Conservation (phyloP, 2,329 filamentous ascomycete genomes). For the Colletotrichum sojae region DNA sequence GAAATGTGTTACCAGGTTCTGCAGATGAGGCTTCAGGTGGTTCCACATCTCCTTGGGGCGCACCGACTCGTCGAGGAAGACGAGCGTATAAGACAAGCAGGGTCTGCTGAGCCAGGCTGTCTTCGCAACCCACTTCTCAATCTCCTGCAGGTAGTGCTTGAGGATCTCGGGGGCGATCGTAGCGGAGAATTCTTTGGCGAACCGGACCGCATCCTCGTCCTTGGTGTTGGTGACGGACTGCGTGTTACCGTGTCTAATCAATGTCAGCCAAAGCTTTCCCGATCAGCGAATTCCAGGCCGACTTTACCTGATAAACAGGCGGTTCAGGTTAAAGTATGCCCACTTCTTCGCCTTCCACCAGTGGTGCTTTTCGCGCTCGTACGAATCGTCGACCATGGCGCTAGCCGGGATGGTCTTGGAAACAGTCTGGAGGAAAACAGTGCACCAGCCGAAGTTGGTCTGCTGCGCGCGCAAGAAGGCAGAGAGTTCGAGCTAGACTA, state of each 20-base stretch:
- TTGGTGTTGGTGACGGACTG: slow-evolving; percentile 78
- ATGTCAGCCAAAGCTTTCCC: slow-evolving; percentile 45
- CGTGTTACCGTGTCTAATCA: slow-evolving; percentile 83
- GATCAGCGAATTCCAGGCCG: too few species aligned
- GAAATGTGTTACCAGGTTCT: slow-evolving; percentile 92
- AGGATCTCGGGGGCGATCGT: slow-evolving; percentile 97
- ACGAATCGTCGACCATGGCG: slow-evolving; percentile 81
- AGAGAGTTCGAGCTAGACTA: slow-evolving; percentile 84
- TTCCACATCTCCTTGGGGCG: slow-evolving; percentile 98
- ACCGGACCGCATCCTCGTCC: slow-evolving; percentile 81
- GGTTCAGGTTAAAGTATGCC: slow-evolving; percentile 98
- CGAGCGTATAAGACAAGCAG: slow-evolving; percentile 91
- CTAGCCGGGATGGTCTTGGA: slow-evolving; percentile 85
- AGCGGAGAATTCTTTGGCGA: slow-evolving; percentile 90
- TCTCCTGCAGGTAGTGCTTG: slow-evolving; percentile 92
- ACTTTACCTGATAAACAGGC: slow-evolving; percentile 88
- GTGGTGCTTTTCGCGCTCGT: slow-evolving; percentile 92
- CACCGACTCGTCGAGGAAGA: slow-evolving; percentile 97
- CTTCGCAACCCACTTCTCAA: slow-evolving; percentile 98
- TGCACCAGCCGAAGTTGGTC: slow-evolving; percentile 95
- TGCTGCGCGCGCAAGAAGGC: slow-evolving; percentile 82
- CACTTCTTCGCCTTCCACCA: slow-evolving; percentile 99
- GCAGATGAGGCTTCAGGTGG: slow-evolving; percentile 92
- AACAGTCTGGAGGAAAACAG: slow-evolving; percentile 91
- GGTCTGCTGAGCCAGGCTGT: slow-evolving; percentile 95